Evolutionary conservation across 148 eudicot species (phyloP), one percentile per base, ranked within the genome.

Genomic region (Rhododendron simsii): DNA sequence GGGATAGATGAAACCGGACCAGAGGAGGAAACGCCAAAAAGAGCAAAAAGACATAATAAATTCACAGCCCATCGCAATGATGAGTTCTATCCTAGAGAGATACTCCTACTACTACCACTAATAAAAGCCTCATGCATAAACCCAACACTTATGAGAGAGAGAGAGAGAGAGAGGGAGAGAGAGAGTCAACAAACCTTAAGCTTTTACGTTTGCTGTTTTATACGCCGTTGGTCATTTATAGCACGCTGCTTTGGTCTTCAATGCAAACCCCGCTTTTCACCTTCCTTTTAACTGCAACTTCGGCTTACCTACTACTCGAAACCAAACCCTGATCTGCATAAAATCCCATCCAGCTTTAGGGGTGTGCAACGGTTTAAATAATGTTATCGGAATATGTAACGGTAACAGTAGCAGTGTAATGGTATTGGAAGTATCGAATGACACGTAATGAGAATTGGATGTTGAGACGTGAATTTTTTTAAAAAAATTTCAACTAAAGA

Each of bases 141-240:
- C 47, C 23, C 15, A 12, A 15, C 30, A 28, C 33, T 16, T 23
- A 67, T 13, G 26, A 3, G 2, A 28, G 59, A 44, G 82, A 30
- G 85, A 76, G 88, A 86, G 87, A 82, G 80, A 85, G 86, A 35
- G 2, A 35, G 37, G 2, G 35, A 73, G 53, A 48, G 82, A 80
- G 71, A 37, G 35, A 67, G 73, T 30, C 2, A 75, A 61, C 83
- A 78, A 48, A 87, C 81, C 85, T 83, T 78, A 21, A 30, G 82
- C 65, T 35, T 35, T 84, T 84, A 35, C 81, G 47, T 45, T 75
- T 71, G 74, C 79, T 12, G 1, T 71, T 71, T 84, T 73, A 71
- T 3, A 69, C 59, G 78, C 85, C 57, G 41, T n/a, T 45, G 85
- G 53, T 35, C 81, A 84, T 84, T 84, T 50, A 84, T 71, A 59